phyloP scores from a whole-genome alignment of 805 yeast species.

The Blastobotrys terrestris region DNA sequence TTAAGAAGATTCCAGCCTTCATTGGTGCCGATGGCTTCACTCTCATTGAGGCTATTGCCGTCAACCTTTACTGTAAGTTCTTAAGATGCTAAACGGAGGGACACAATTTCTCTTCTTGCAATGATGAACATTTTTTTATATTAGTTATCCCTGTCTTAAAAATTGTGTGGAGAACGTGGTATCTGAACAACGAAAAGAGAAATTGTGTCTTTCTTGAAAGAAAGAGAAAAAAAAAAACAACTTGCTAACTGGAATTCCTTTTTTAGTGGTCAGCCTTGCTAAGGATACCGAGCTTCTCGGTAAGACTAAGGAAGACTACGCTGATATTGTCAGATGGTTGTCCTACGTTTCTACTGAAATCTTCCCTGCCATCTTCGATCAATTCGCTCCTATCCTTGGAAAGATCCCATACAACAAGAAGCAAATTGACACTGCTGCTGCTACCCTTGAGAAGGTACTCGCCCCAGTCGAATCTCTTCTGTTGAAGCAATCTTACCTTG shows the following conservation, averaged over 20 bases:
- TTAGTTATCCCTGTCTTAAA: constrained; percentile 41
- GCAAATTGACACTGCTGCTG: constrained; percentile 43
- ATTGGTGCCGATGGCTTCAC: constrained; percentile 60
- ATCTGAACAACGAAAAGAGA: background rate
- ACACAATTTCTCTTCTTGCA: background rate
- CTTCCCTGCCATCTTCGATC: constrained; percentile 39
- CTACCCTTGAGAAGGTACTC: constrained; percentile 35
- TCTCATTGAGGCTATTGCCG: constrained; percentile 58
- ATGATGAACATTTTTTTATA: constrained; percentile 29
- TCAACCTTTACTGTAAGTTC: constrained; percentile 45
- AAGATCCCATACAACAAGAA: constrained; percentile 71
- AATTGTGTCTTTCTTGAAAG: background rate
- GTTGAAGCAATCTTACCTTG: constrained; percentile 57
- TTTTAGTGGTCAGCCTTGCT: constrained; percentile 15
- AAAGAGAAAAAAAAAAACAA: too few species aligned
- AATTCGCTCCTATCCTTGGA: constrained; percentile 61
- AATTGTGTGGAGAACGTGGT: constrained; percentile 9
- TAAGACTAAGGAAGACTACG: constrained; percentile 55
- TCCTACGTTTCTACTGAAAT: constrained; percentile 71
- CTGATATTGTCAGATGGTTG: constrained; percentile 67
- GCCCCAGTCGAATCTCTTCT: constrained; percentile 51
- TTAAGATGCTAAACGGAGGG: constrained; percentile 1
- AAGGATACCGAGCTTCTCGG: constrained; percentile 52
- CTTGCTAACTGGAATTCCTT: constrained; percentile 4
- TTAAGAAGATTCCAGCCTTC: constrained; percentile 54